Evolutionary conservation across 2,329 filamentous ascomycete species (phyloP), one percentile per base, ranked within the genome.

Genomic region (Exophiala calicioides): DNA sequence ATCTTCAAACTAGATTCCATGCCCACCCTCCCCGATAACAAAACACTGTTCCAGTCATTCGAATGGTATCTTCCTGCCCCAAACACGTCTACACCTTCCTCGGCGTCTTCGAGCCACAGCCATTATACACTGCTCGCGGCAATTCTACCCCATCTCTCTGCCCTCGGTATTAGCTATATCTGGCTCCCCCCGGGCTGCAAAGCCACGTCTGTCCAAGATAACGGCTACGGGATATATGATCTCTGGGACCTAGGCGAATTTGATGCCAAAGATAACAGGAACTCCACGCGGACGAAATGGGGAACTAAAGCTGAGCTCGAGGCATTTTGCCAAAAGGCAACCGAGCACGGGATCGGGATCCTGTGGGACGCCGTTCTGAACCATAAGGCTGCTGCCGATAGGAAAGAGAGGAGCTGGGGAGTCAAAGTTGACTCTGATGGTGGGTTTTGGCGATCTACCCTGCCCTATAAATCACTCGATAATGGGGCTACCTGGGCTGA

Each of bases 141-240:
- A 16, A 71, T 73, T 4, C 60, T 85, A 1, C 75, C 79, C 0
- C 67, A 69, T 5, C 69, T 86, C 2, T 78, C 79, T 55, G 68
- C 73, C 0, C 73, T 82, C 21, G 85, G 84, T 2, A 71, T 87
- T 34, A 76, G 79, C 31, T 74, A 75, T 46, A 68, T 84, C 31
- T 87, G 84, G 84, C 75, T 88, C 3, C 85, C 85, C 0, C 85
- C 85, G 0, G 85, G 79, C 47, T 86, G 83, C 65, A 88, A 88
- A 67, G 83, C 78, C 0, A 74, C 74, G 18, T 74, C 76, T 0
- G 65, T 75, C 21, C 79, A 82, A 13, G 46, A 49, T 23, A 86
- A 85, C 57, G 85, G 85, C 2, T 85, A 85, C 56, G 81, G 84
- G 60, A 74, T 81, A 52, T 88, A 86, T 60, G 85, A 88, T 60